A percentile compares a stretch with the other conserved stretches of the same genome.
phyloP scores from a whole-genome alignment of 2,329 filamentous ascomycete genomes.

The Zopfia rhizophila region DNA sequence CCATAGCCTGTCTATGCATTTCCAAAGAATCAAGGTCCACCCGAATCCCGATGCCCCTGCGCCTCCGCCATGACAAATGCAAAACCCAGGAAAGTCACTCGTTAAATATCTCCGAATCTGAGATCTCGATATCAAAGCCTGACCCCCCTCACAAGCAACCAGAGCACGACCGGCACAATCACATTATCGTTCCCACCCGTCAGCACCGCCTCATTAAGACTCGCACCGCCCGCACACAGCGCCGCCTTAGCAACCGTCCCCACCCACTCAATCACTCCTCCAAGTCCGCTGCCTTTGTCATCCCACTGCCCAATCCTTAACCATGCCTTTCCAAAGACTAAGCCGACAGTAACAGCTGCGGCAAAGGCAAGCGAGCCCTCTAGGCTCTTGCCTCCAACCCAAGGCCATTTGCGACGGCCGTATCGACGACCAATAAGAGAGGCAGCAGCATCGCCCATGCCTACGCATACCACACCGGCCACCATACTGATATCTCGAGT shows the following conservation, averaged over 20 bases:
- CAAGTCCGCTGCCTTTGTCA: slow-evolving; percentile 25
- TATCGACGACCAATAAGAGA: slow-evolving; percentile 88
- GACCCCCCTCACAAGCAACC: slow-evolving; percentile 87
- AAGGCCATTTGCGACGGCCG: slow-evolving; percentile 90
- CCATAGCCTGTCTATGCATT: no score
- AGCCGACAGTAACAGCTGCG: slow-evolving; percentile 77
- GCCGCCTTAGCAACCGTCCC: slow-evolving; percentile 67
- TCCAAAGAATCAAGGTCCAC: no score
- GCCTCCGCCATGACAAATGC: no score
- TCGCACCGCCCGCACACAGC: slow-evolving; percentile 79
- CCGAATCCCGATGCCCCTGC: no score
- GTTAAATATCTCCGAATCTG: no score
- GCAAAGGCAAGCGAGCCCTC: slow-evolving; percentile 88
- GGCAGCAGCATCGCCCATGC: slow-evolving; percentile 92
- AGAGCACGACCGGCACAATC: slow-evolving; percentile 90
- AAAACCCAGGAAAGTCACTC: no score
- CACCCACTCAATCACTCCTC: slow-evolving; percentile 32
- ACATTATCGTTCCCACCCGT: slow-evolving; percentile 99
- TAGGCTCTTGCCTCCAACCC: slow-evolving; percentile 95
- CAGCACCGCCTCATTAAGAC: slow-evolving; percentile 91
- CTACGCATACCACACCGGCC: slow-evolving; percentile 91
- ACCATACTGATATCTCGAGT: slow-evolving; percentile 87
- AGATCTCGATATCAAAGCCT: no score
- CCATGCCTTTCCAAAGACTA: slow-evolving; percentile 78
- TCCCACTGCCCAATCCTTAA: slow-evolving; percentile 78